Evolutionary conservation across 2,329 filamentous ascomycete genomes (phyloP).

Genomic region (Fusarium phyllophilum): DNA sequence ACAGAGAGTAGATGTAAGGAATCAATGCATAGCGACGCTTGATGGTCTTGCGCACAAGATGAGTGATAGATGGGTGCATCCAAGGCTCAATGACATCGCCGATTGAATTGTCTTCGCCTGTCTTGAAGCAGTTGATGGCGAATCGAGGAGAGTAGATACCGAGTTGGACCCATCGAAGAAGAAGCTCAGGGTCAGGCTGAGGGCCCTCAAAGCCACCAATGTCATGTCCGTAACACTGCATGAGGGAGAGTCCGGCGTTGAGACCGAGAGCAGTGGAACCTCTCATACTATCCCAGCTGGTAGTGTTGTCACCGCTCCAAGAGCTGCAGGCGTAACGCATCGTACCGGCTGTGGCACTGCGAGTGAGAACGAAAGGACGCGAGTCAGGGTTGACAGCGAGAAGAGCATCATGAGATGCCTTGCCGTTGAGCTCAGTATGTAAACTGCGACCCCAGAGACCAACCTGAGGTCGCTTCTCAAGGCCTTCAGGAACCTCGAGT

Average conservation of each 20-base stretch:
- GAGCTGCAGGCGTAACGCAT: constrained; percentile 76
- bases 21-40: constrained; percentile 77
- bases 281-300: constrained; percentile 78
- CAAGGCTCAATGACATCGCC: constrained; percentile 82
- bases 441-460: constrained; percentile 76
- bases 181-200: constrained; percentile 75
- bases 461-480: constrained; percentile 58
- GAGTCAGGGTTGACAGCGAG: constrained; percentile 66
- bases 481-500: constrained; percentile 47
- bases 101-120: constrained; percentile 70
- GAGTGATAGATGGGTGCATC: constrained; percentile 77
- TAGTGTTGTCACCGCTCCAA: constrained; percentile 81
- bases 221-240: constrained; percentile 78
- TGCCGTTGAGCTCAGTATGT: constrained; percentile 77
- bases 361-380: constrained; percentile 74
- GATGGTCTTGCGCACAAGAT: constrained; percentile 71
- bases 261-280: constrained; percentile 76
- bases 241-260: constrained; percentile 73
- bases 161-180: constrained; percentile 78
- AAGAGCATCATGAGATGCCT: constrained; percentile 75
- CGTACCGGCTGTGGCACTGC: constrained; percentile 76
- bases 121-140: constrained; percentile 84
- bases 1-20: constrained; percentile 75
- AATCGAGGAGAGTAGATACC: constrained; percentile 77
- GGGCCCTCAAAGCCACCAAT: constrained; percentile 81